Evolutionary conservation across 2,329 filamentous ascomycete species (phyloP).

Genomic region (Aureobasidium namibiae): DNA sequence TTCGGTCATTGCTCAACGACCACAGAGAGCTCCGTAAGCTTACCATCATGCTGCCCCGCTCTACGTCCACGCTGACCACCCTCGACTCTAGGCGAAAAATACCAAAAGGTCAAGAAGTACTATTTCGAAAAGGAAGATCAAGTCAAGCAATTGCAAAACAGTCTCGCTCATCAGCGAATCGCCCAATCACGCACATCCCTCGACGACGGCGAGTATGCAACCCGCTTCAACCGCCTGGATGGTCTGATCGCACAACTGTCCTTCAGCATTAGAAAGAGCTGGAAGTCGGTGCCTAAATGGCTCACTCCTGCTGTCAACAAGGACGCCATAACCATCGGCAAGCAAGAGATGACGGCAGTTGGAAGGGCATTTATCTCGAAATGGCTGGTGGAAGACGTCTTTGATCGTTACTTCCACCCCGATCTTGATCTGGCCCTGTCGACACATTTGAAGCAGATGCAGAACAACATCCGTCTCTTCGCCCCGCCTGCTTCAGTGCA

Average conservation of each 20-base stretch:
- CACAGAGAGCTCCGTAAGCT: conserved; percentile 42
- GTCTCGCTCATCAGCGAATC: conserved; percentile 90
- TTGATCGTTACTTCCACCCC: conserved; percentile 88
- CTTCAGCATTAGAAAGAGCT: conserved; percentile 94
- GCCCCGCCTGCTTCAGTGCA: conserved; percentile 65
- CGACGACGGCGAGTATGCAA: conserved; percentile 89
- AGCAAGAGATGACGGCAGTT: conserved; percentile 96
- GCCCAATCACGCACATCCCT: conserved; percentile 89
- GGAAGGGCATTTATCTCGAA: conserved; percentile 80
- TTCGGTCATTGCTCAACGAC: conserved; percentile 40
- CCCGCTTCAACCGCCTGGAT: conserved; percentile 81
- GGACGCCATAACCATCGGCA: conserved; percentile 77
- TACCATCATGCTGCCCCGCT: background rate
- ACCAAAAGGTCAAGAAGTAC: conserved; percentile 94
- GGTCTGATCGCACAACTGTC: conserved; percentile 90
- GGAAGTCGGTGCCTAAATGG: conserved; percentile 75
- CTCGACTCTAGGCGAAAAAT: conserved; percentile 67
- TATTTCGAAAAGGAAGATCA: conserved; percentile 90
- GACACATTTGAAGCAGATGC: conserved; percentile 71
- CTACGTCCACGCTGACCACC: conserved; percentile 9
- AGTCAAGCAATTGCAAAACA: conserved; percentile 91
- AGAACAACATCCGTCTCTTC: conserved; percentile 75
- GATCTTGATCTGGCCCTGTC: conserved; percentile 71
- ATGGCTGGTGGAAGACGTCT: conserved; percentile 87
- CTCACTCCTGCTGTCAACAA: conserved; percentile 71